Conservation (phyloP, 2,329 filamentous ascomycete genomes). For the Colletotrichum kahawae region DNA sequence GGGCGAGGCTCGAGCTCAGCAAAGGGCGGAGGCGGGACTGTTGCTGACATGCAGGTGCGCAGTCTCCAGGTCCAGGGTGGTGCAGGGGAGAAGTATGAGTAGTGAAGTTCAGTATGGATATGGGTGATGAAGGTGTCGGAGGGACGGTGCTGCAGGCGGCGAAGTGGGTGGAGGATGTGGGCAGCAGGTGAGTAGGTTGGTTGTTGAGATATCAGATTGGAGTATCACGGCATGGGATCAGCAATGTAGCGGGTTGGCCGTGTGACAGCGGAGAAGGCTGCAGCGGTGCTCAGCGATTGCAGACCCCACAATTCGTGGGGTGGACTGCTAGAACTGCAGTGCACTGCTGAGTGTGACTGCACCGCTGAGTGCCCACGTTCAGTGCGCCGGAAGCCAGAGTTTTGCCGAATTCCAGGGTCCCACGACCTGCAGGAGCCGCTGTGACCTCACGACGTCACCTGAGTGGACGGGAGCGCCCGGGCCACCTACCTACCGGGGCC, state of each 20-base stretch:
- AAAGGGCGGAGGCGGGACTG: constrained; percentile 3
- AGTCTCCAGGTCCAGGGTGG: not conserved
- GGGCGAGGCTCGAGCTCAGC: constrained; percentile 13
- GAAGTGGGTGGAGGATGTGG: not conserved
- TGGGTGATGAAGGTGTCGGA: not conserved
- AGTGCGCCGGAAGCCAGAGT: not conserved
- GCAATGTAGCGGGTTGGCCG: constrained; percentile 11
- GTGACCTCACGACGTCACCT: constrained; percentile 11
- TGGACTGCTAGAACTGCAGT: not conserved
- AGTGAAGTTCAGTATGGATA: not conserved
- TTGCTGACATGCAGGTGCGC: constrained; percentile 1
- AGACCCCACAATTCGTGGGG: constrained; percentile 16
- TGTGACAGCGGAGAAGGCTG: constrained; percentile 17
- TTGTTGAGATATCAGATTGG: not conserved
- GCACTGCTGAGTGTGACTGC: not conserved
- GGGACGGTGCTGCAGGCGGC: not conserved
- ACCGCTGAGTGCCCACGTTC: too few relatives aligned
- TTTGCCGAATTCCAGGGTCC: constrained; percentile 21
- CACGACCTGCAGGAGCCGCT: not conserved
- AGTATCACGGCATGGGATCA: constrained; percentile 12
- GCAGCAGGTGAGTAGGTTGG: not conserved
- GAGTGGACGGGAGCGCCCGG: not conserved
- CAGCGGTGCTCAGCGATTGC: not conserved
- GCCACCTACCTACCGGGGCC: not conserved
- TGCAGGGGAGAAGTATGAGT: not conserved